Evolutionary conservation across 2,329 filamentous ascomycete genomes (phyloP).

Genomic region (Didymella exigua): DNA sequence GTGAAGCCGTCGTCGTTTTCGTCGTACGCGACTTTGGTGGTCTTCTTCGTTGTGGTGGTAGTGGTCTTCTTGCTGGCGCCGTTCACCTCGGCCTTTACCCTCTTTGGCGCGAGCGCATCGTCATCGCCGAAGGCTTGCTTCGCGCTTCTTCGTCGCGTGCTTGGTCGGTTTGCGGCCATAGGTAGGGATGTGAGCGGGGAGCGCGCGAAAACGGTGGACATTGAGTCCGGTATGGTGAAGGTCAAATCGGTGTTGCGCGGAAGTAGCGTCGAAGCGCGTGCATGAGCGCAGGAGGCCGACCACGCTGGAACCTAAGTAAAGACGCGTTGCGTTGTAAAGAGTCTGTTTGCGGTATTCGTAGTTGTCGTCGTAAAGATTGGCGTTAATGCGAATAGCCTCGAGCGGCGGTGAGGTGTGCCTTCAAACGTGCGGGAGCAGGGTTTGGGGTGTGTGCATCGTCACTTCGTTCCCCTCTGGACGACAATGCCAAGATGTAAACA

Average conservation of each 20-base stretch:
- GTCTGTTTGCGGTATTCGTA: slow-evolving; percentile 17
- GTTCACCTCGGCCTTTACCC: slow-evolving; percentile 48
- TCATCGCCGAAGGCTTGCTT: slow-evolving; percentile 53
- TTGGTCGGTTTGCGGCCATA: slow-evolving; percentile 54
- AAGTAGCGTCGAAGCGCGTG: slow-evolving; percentile 41
- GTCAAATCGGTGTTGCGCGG: slow-evolving; percentile 24
- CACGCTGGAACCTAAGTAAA: slow-evolving; percentile 1
- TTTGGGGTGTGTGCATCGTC: slow-evolving; percentile 30
- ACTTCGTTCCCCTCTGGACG: slow-evolving; percentile 24
- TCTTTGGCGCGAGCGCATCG: slow-evolving; percentile 53
- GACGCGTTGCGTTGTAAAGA: slow-evolving; percentile 10
- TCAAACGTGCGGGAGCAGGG: slow-evolving; percentile 35
- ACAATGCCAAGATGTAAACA: slow-evolving; percentile 26
- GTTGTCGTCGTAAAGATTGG: slow-evolving; percentile 36
- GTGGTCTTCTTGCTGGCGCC: slow-evolving; percentile 46
- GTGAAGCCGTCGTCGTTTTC: slow-evolving; percentile 57
- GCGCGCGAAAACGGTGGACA: slow-evolving; percentile 45
- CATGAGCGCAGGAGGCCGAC: slow-evolving; percentile 38
- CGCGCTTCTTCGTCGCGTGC: slow-evolving; percentile 55
- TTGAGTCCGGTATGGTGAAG: slow-evolving; percentile 40
- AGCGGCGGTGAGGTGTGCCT: slow-evolving; percentile 28
- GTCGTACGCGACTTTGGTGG: slow-evolving; percentile 51
- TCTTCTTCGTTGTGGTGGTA: slow-evolving; percentile 43
- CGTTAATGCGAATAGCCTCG: slow-evolving; percentile 42
- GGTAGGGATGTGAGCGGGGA: slow-evolving; percentile 54